A percentile compares a stretch with the other conserved stretches of the same genome.
Evolutionary conservation across 176 grass and related monocot genomes (phyloP).

Genomic region (Alloteropsis semialata): DNA sequence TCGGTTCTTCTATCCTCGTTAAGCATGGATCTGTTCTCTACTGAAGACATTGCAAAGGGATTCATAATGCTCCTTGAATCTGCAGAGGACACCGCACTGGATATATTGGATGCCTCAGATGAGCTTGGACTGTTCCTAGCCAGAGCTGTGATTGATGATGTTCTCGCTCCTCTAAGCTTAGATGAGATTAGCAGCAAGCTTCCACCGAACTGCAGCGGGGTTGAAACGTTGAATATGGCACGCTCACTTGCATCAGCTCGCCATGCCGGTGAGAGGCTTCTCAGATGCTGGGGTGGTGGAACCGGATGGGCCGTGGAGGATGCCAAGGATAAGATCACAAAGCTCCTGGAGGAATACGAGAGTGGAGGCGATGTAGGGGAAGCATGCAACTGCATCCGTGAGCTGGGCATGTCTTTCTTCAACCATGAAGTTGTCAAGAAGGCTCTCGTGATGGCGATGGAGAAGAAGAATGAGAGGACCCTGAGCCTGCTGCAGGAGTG

Average conservation of each 20-base stretch:
- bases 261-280: constrained; percentile 89
- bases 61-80: constrained; percentile 93
- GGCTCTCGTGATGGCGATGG: constrained; percentile 83
- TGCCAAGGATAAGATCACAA: constrained; percentile 83
- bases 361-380: constrained; percentile 84
- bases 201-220: constrained; percentile 71
- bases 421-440: constrained; percentile 98
- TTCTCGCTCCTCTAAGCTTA: constrained; percentile 78
- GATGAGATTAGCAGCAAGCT: constrained; percentile 86
- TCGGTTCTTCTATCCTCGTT: constrained; percentile 84
- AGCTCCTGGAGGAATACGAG: constrained; percentile 91
- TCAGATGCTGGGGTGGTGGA: constrained; percentile 93
- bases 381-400: constrained; percentile 91
- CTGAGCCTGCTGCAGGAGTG: constrained; percentile 69
- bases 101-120: constrained; percentile 90
- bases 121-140: constrained; percentile 86
- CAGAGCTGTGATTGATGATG: constrained; percentile 93
- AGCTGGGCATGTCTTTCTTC: constrained; percentile 89
- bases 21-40: constrained; percentile 83
- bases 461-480: constrained; percentile 70
- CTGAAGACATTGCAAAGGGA: constrained; percentile 78
- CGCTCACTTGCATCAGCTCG: constrained; percentile 71
- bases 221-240: constrained; percentile 73
- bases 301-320: constrained; percentile 86
- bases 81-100: constrained; percentile 89